Evolutionary conservation across 768 basidiomycete genomes (phyloP).

Genomic region (Mrakia hoshinonis): DNA sequence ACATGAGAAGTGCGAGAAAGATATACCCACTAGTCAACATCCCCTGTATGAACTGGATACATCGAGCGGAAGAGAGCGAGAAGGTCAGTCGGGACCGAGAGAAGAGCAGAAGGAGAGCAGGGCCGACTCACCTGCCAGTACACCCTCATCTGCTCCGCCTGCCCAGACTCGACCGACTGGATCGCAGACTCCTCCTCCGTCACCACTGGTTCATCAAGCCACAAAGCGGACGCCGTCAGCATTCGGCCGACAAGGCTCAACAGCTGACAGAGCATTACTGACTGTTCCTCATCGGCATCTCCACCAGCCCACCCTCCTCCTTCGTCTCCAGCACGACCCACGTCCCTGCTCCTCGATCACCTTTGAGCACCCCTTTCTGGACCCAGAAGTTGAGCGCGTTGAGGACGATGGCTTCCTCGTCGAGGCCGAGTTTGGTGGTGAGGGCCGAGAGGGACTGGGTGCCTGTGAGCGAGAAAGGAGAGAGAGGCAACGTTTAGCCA

Average conservation of each 20-base stretch:
- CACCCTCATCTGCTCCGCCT: slow-evolving; percentile 74
- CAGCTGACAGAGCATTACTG: neutral
- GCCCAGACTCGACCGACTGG: slow-evolving; percentile 58
- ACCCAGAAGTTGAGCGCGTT: slow-evolving; percentile 32
- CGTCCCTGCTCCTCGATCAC: slow-evolving; percentile 27
- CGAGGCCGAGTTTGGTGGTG: neutral
- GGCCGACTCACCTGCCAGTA: slow-evolving; percentile 66
- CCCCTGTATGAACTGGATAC: slow-evolving; percentile 67
- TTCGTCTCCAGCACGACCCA: slow-evolving; percentile 36
- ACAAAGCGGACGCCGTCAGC: neutral
- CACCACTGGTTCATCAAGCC: slow-evolving; percentile 34
- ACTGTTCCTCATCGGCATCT: slow-evolving; percentile 7
- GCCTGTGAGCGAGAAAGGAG: neutral
- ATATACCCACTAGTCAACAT: no score
- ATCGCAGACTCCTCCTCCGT: slow-evolving; percentile 50
- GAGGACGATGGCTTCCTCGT: slow-evolving; percentile 24
- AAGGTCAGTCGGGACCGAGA: neutral
- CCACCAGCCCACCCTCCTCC: slow-evolving; percentile 31
- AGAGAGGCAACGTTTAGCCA: no score
- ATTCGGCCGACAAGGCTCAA: no score
- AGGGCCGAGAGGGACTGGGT: slow-evolving; percentile 16
- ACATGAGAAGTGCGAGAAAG: no score
- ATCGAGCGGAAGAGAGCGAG: slow-evolving; percentile 14
- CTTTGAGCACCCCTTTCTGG: slow-evolving; percentile 26
- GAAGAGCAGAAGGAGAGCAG: neutral